Evolutionary conservation across 768 basidiomycete species (phyloP).

Genomic region (Amanita polypyramis): DNA sequence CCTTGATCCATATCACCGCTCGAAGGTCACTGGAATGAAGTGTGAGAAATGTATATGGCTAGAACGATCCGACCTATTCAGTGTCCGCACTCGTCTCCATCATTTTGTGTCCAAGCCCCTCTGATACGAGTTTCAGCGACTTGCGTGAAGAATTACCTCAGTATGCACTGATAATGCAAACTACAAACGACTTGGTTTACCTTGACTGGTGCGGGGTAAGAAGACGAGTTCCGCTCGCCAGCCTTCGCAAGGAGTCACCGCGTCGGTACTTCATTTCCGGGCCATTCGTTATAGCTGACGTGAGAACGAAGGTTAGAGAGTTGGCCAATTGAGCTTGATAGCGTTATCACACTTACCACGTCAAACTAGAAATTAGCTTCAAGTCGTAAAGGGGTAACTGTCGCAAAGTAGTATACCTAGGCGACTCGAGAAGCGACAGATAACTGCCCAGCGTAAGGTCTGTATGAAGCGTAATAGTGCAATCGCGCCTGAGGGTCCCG

Average conservation of each 20-base stretch:
- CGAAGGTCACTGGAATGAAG: neutral
- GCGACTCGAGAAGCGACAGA: neutral
- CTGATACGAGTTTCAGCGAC: too few species aligned
- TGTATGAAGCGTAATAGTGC: neutral
- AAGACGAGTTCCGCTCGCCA: too few species aligned
- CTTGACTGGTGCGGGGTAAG: neutral
- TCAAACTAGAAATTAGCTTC: too few species aligned
- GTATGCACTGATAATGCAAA: too few species aligned
- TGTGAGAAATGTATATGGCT: neutral
- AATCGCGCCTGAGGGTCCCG: neutral
- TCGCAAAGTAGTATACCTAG: too few species aligned
- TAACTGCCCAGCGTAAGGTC: neutral
- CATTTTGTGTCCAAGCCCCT: neutral
- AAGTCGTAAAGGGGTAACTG: too few species aligned
- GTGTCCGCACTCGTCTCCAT: neutral
- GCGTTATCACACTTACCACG: too few species aligned
- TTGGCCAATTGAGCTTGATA: neutral
- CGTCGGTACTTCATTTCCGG: neutral
- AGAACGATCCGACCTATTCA: neutral
- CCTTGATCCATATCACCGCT: neutral
- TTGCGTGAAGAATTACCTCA: too few species aligned
- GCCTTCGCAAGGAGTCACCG: too few species aligned
- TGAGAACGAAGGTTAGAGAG: neutral
- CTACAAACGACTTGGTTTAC: too few species aligned
- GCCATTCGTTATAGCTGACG: neutral